Percentiles rank a stretch among this genome's conserved stretches.
Evolutionary conservation across 1,139 yeast genomes (phyloP).

Genomic region (Debaryomyces sp.): DNA sequence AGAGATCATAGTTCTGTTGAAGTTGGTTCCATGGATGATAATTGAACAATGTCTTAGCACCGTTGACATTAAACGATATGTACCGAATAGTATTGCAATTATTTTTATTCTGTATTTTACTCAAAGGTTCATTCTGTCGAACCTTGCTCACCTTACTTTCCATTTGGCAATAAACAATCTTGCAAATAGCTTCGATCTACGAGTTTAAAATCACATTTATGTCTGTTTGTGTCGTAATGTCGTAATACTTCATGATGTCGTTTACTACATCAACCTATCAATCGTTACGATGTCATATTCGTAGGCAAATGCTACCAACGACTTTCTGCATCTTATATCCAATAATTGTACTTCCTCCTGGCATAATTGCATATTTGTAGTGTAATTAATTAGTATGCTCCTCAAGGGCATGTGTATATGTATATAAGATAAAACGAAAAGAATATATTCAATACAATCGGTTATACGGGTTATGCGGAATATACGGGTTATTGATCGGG

Average conservation of each 20-base stretch:
- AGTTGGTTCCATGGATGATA: conserved; percentile 79
- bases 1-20: conserved; percentile 44
- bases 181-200: not conserved
- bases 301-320: not conserved
- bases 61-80: conserved; percentile 84
- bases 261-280: not conserved
- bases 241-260: not conserved
- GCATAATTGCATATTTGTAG: not conserved
- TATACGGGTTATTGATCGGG: not conserved
- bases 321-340: not conserved
- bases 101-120: not conserved
- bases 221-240: conserved; percentile 1
- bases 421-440: not conserved
- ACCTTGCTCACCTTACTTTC: not conserved
- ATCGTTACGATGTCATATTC: not conserved
- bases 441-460: not conserved
- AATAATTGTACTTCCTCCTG: not conserved
- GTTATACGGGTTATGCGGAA: not conserved
- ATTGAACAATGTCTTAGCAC: conserved; percentile 74
- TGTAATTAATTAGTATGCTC: not conserved
- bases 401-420: not conserved
- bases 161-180: not conserved
- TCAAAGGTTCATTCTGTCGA: conserved; percentile 3
- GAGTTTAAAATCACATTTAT: not conserved
- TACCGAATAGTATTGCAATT: conserved; percentile 35